These are phyloP conservation scores for Cytospora leucostoma DNA, from an alignment of 2,329 filamentous ascomycete species.

Conservation along the genomic window DNA sequence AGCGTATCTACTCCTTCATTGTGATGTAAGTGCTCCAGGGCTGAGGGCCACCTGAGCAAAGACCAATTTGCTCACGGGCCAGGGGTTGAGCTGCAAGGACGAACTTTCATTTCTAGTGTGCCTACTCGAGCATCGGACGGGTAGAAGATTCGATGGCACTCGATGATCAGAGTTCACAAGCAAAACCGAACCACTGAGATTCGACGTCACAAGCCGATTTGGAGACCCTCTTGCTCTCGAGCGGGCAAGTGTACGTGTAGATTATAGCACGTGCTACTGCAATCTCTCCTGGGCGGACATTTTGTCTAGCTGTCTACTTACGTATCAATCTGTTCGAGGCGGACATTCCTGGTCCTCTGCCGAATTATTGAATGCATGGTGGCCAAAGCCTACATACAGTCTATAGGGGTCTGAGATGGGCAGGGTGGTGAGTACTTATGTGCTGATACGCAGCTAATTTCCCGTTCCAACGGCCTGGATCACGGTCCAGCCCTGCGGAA, in stretches of 20 bases:
- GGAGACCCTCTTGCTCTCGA: background rate
- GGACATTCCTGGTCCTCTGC: too few species aligned
- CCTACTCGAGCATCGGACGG: background rate
- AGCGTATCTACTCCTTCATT: slow-evolving; percentile 7
- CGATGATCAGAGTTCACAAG: background rate
- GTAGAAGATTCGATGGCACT: background rate
- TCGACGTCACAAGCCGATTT: background rate
- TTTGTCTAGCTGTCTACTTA: too few species aligned
- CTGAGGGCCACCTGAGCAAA: background rate
- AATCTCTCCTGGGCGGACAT: too few species aligned
- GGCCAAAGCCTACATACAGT: background rate
- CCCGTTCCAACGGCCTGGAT: background rate
- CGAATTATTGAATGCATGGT: too few species aligned
- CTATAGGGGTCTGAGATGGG: background rate
- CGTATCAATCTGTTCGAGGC: too few species aligned
- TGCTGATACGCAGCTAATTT: background rate
- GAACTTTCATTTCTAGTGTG: background rate
- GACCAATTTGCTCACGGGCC: background rate
- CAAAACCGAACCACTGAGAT: background rate
- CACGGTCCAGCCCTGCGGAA: background rate
- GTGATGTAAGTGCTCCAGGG: slow-evolving; percentile 17
- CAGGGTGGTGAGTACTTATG: background rate
- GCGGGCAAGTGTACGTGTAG: too few species aligned
- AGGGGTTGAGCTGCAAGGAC: background rate
- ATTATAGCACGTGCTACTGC: too few species aligned